Conservation (phyloP, 2,329 filamentous ascomycete genomes). For the Penicillium freii region DNA sequence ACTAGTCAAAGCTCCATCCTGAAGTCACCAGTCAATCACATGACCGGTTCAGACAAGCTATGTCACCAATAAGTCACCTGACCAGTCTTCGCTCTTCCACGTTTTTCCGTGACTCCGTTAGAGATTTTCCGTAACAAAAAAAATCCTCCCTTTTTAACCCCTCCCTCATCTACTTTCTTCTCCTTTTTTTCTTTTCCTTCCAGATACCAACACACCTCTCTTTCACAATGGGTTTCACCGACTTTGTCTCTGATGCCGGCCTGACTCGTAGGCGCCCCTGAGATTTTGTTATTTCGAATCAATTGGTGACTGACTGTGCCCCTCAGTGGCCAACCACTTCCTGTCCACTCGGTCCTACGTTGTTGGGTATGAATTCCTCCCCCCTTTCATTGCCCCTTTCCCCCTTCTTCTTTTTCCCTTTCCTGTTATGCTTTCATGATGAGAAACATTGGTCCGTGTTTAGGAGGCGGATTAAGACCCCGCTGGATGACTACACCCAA, state of each 20-base stretch:
- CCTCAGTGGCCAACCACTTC: constrained; percentile 46
- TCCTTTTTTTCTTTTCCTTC: constrained; percentile 19
- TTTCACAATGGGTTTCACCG: constrained; percentile 64
- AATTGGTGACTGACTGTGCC: constrained; percentile 33
- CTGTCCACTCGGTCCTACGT: constrained; percentile 71
- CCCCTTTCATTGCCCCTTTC: constrained; percentile 8
- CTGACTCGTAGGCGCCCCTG: constrained; percentile 53
- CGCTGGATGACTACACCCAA: constrained; percentile 74
- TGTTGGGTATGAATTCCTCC: constrained; percentile 64
- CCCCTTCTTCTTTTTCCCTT: constrained; percentile 23
- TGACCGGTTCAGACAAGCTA: constrained; percentile 26
- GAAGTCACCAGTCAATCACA: neutral
- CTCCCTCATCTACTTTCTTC: constrained; percentile 28
- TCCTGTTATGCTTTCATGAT: constrained; percentile 56
- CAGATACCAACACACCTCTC: constrained; percentile 22
- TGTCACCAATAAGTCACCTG: constrained; percentile 19
- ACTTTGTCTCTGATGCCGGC: constrained; percentile 62
- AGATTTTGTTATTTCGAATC: constrained; percentile 23
- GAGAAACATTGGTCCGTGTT: constrained; percentile 95
- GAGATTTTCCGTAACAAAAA: constrained; percentile 24
- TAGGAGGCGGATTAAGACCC: constrained; percentile 91
- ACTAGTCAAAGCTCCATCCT: neutral
- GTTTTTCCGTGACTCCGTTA: constrained; percentile 16
- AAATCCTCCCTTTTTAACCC: constrained; percentile 32
- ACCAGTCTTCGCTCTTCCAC: constrained; percentile 10